Conservation (phyloP, 2,329 filamentous ascomycete species). For the Xylaria polymorpha region DNA sequence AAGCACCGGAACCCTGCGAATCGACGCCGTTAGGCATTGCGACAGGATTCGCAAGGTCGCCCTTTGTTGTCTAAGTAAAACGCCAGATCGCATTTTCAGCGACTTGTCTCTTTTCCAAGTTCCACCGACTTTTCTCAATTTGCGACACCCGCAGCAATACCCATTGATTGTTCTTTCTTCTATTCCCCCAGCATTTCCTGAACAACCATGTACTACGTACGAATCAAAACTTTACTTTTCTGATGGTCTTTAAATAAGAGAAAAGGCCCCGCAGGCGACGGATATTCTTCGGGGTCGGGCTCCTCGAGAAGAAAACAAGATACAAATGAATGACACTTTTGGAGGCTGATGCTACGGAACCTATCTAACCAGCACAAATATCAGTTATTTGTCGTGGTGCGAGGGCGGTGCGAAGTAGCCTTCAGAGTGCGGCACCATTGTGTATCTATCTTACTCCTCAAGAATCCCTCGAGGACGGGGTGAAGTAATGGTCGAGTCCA, state of each 20-base stretch:
- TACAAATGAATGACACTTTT: conserved; percentile 37
- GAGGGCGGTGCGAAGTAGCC: conserved; percentile 11
- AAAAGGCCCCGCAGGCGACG: conserved; percentile 42
- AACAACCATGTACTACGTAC: conserved; percentile 37
- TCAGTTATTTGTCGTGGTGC: conserved; percentile 28
- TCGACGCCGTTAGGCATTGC: conserved; percentile 52
- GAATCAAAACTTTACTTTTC: conserved; percentile 37
- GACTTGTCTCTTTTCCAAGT: conserved; percentile 31
- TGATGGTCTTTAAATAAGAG: conserved; percentile 38
- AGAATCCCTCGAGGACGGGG: conserved; percentile 3
- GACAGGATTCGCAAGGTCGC: conserved; percentile 38
- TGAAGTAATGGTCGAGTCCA: conserved; percentile 26
- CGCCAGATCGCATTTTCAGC: conserved; percentile 41
- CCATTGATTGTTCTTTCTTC: conserved; percentile 39
- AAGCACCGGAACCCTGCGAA: conserved; percentile 61
- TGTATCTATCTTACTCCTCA: conserved; percentile 33
- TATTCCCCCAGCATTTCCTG: conserved; percentile 41
- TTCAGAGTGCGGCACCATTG: conserved; percentile 23
- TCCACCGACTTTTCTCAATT: conserved; percentile 36
- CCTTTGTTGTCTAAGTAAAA: conserved; percentile 37
- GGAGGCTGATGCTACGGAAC: conserved; percentile 32
- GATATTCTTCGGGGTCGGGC: conserved; percentile 37
- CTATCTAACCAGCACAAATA: conserved; percentile 34
- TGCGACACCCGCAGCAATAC: conserved; percentile 45
- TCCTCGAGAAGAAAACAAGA: conserved; percentile 27